Evolutionary conservation across 108 stramenopile species (phyloP), one percentile per base, ranked within the genome.

Genomic region (Nitzschia sp.): DNA sequence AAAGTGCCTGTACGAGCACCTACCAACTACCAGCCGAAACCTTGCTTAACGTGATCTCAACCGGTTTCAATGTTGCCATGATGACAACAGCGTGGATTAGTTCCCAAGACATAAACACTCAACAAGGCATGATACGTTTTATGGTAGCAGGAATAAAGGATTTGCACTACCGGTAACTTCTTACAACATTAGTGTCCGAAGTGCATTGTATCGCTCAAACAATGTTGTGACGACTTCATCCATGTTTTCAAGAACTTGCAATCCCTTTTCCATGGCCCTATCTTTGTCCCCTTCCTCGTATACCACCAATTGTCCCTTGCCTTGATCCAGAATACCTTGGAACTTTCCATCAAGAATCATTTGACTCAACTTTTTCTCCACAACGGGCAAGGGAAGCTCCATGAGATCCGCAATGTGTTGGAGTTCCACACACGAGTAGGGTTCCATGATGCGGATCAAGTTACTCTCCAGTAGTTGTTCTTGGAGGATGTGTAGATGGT

Each of bases 311-410:
- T 97, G 97, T 8, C 99, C 99, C 71, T 95, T 91, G 21, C 99
- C 98, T 83, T 99, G 98, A 89, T 98, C 98, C 65, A 99, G 80
- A 69, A 97, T 98, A 9, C 97, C 99, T 38, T 80, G 82, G 65
- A 98, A 87, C 71, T 96, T 97, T 34, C 87, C 92, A 81, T 99
- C 99, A 63, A 99, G 71, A 79, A 99, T 97, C 99, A 99, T 99
- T 80, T 98, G 97, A 51, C 91, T 89, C 29, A 99, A 80, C 82
- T 98, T 99, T 64, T 81, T 84, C 71, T 98, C 98, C 57, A 99
- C 95, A 0, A 76, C 63, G n/a, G 70, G 68, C 40, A 90, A 43
- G 0, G 93, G 86, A 75, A 99, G 84, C 22, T 96, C 96, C 80
- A 99, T 99, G 51, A 98, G 70, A 41, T 69, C 61, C 9, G 99